Conservation (phyloP, 2,329 filamentous ascomycete species). For the Fusarium temperatum region DNA sequence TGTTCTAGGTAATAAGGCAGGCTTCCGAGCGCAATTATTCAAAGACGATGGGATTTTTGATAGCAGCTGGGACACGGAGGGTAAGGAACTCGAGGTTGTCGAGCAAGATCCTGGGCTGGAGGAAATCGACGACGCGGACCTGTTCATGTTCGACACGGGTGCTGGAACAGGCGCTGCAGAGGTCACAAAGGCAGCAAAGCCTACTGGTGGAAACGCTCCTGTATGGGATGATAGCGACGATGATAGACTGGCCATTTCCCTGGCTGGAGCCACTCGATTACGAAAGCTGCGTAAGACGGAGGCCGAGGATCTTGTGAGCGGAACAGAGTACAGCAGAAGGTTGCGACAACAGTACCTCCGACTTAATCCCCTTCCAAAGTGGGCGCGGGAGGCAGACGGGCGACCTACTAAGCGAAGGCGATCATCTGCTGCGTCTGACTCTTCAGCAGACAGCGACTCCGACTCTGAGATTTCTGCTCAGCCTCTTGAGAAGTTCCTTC, state of each 20-base stretch:
- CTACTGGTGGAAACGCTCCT: slow-evolving; percentile 55
- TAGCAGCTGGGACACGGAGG: slow-evolving; percentile 47
- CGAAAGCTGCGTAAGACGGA: slow-evolving; percentile 85
- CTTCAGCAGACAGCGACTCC: slow-evolving; percentile 63
- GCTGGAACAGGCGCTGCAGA: slow-evolving; percentile 52
- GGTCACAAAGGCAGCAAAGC: slow-evolving; percentile 39
- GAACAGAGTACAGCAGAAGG: slow-evolving; percentile 83
- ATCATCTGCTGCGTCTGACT: slow-evolving; percentile 62
- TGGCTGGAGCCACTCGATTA: slow-evolving; percentile 77
- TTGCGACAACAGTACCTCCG: slow-evolving; percentile 79
- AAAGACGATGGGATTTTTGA: slow-evolving; percentile 55
- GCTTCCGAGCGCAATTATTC: slow-evolving; percentile 80
- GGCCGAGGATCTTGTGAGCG: slow-evolving; percentile 85
- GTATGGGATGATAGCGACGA: slow-evolving; percentile 98
- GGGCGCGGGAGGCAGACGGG: slow-evolving; percentile 63
- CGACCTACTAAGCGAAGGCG: slow-evolving; percentile 61
- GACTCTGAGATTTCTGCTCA: slow-evolving; percentile 72
- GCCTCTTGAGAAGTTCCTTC: slow-evolving; percentile 82
- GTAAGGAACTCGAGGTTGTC: slow-evolving; percentile 45
- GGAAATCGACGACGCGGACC: slow-evolving; percentile 76
- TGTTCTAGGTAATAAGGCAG: slow-evolving; percentile 87
- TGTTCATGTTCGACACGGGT: slow-evolving; percentile 85
- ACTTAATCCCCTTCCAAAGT: slow-evolving; percentile 68
- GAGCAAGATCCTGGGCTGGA: slow-evolving; percentile 66
- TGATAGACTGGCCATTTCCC: slow-evolving; percentile 83